Base-by-base conservation (phyloP, 176 grass and related monocot species). In the Luzula sylvatica region DNA sequence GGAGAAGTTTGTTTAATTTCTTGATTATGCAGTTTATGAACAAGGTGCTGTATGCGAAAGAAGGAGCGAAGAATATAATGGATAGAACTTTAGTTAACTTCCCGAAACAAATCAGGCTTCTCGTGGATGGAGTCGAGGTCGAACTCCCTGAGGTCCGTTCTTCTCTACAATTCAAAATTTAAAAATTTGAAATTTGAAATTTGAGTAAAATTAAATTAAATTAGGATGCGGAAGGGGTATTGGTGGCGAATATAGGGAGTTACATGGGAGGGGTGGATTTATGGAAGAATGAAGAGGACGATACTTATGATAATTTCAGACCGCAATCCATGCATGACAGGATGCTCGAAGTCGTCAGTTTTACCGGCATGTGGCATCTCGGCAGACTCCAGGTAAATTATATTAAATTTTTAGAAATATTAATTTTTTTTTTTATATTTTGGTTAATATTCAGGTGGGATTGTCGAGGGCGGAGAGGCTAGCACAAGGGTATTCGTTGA, bases 41-140 rank as follows among this genome's bases (percentile, higher is more conserved):
- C 54, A 92, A 92, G 54, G 78, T 89, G 62, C 79, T 96, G 56
- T 96, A 96, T 61, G 90, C 90, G 67, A 96, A 47, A 77, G 89
- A 96, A 78, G 84, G 90, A n/a, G 90, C 90, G 43, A 96, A 86
- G 74, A 86, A 78, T 66, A 88, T 96, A 21, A 96, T 96, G 90
- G 90, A 86, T 58, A 74, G 73, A 52, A 85, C 71, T 23, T 95
- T 95, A 74, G 74, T 78, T 46, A 74, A 88, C 57, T 82, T 95
- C 50, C 83, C 81, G 28, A 76, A 65, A 65, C 84, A 86, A 66
- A 83, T 96, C 66, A 86, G 79, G 51, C 73, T 96, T 9, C 77
- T 78, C 70, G 79, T 96, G 65, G 90, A 96, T 86, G 90, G 84
- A 42, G 61, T 77, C 11, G 72, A 79, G 41, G 50, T 89, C 42